These are phyloP conservation scores for Ustulina deusta DNA, from an alignment of 2,329 filamentous ascomycete genomes.

Conservation along the genomic window DNA sequence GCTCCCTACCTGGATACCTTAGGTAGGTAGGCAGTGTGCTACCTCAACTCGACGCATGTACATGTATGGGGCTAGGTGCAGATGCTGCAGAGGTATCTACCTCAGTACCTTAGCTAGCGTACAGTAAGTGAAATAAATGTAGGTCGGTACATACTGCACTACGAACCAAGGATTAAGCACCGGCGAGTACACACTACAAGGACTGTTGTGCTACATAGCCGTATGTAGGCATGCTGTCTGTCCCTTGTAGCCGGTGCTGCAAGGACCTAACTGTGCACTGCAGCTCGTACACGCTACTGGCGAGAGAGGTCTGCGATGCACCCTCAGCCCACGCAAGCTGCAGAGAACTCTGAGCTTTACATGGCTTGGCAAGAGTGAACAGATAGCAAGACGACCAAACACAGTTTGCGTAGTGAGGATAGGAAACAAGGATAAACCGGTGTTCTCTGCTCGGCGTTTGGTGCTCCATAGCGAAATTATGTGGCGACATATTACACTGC, in stretches of 20 bases:
- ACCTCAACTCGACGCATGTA: neutral
- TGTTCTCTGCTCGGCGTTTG: constrained; percentile 23
- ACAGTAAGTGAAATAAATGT: neutral
- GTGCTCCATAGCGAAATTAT: neutral
- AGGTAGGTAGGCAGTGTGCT: neutral
- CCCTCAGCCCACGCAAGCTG: constrained; percentile 34
- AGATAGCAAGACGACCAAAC: constrained; percentile 16
- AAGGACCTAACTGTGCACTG: constrained; percentile 36
- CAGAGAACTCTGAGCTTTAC: constrained; percentile 32
- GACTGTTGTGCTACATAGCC: neutral
- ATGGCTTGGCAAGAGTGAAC: constrained; percentile 22
- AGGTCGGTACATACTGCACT: neutral
- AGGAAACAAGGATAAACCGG: constrained; percentile 6
- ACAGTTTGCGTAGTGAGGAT: constrained; percentile 13
- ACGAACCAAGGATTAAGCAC: constrained; percentile 11
- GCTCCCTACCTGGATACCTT: neutral
- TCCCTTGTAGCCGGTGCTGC: constrained; percentile 28
- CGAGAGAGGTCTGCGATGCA: constrained; percentile 34
- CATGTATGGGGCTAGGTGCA: neutral
- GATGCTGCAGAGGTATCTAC: neutral
- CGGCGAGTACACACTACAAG: neutral
- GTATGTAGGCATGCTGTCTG: neutral
- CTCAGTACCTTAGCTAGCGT: neutral
- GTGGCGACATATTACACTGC: too few relatives aligned
- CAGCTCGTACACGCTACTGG: constrained; percentile 31